A percentile compares a stretch with the other conserved stretches of the same genome.
Evolutionary conservation across 129 eudicot species (phyloP).

Genomic region (Flaveria linearis): DNA sequence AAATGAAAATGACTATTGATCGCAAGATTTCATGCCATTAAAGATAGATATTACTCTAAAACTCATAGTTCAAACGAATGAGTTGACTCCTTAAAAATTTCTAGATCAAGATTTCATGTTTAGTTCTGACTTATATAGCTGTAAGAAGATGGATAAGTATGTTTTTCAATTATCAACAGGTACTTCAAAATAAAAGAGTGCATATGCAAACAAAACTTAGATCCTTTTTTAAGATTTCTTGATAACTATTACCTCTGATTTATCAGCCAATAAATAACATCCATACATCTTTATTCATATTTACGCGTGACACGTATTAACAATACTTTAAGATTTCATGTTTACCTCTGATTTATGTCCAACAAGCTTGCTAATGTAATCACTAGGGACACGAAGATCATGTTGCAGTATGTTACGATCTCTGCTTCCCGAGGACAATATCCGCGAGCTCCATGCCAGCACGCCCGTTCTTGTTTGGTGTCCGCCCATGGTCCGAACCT

Average conservation of each 20-base stretch:
- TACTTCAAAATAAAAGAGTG: no score
- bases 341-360: slow-evolving; percentile 97
- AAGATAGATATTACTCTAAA: neutral
- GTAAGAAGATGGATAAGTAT: neutral
- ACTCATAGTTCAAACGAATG: neutral
- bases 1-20: no score
- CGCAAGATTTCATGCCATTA: neutral
- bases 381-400: slow-evolving; percentile 89
- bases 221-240: no score
- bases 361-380: slow-evolving; percentile 83
- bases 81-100: slow-evolving; percentile 5
- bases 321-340: neutral
- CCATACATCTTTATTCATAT: neutral
- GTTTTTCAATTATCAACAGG: no score
- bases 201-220: no score
- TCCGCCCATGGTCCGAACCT: slow-evolving; percentile 85
- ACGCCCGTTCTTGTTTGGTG: slow-evolving; percentile 98
- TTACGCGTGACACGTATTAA: neutral
- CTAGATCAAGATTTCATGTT: neutral
- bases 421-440: slow-evolving; percentile 94
- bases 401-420: slow-evolving; percentile 95
- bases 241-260: no score
- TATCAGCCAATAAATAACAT: no score
- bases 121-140: neutral
- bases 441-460: slow-evolving; percentile 91